Evolutionary conservation across 2,329 filamentous ascomycete genomes (phyloP).

Genomic region (Tolypocladium amazonense): DNA sequence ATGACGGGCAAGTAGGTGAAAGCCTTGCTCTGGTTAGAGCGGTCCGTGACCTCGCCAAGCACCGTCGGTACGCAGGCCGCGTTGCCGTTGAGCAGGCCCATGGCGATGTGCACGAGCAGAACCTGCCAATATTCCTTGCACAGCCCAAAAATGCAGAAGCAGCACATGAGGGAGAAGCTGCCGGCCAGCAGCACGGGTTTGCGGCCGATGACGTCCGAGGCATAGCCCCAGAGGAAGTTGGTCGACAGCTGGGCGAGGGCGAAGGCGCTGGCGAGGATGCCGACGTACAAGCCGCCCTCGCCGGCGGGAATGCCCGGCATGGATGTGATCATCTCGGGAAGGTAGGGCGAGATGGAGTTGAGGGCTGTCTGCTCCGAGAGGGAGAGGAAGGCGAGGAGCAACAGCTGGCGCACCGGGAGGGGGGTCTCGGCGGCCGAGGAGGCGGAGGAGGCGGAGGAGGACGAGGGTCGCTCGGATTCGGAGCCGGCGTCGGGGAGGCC

Average conservation of each 20-base stretch:
- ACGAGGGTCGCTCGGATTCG: slow-evolving; percentile 5
- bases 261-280: slow-evolving; percentile 81
- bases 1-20: slow-evolving; percentile 93
- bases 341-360: slow-evolving; percentile 91
- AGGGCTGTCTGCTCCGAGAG: slow-evolving; percentile 91
- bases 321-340: slow-evolving; percentile 80
- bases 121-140: slow-evolving; percentile 76
- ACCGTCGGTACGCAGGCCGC: slow-evolving; percentile 90
- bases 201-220: slow-evolving; percentile 55
- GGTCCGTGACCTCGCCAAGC: slow-evolving; percentile 87
- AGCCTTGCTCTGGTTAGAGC: slow-evolving; percentile 84
- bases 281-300: slow-evolving; percentile 78
- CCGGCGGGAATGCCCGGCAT: slow-evolving; percentile 69
- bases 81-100: slow-evolving; percentile 93
- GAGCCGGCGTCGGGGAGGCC: background rate
- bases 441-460: slow-evolving; percentile 15
- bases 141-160: slow-evolving; percentile 81
- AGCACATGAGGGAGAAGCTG: slow-evolving; percentile 69
- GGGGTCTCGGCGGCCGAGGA: slow-evolving; percentile 48
- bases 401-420: slow-evolving; percentile 71
- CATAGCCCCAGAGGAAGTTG: slow-evolving; percentile 57
- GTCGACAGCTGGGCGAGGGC: slow-evolving; percentile 86
- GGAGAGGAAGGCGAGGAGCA: slow-evolving; percentile 76
- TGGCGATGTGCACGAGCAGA: slow-evolving; percentile 72
- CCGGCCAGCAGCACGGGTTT: slow-evolving; percentile 69